Evolutionary conservation across 1,284 basidiomycete species (phyloP), one percentile per base, ranked within the genome.

Genomic region (Ceratobasidium sp.): DNA sequence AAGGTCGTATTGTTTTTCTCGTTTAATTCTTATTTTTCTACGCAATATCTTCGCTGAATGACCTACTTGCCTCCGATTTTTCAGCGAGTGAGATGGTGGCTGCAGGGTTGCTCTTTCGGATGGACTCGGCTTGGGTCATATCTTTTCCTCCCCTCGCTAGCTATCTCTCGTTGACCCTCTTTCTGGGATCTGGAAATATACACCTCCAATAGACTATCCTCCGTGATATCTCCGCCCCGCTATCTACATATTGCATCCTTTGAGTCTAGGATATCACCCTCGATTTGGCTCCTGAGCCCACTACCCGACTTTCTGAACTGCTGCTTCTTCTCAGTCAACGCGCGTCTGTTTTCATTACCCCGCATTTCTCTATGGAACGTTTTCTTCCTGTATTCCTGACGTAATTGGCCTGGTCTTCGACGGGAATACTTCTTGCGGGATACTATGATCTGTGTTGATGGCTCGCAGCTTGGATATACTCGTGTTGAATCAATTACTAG

Each of bases 21-120:
- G 26, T 10, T 44, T 13, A 9, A 67, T 13, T 26, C 40, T 62
- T 62, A 23, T 33, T 20, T 15, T 40, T n/a, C 33, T 67, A 26
- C 67, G 67, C 67, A 33, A 48, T 54, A 56, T 56, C 40, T 7
- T 69, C 67, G 67, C 67, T 38, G 33, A 23, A 69, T 56, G 50
- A 40, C 15, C 12, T n/a, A 33, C 28, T 6, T 50, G 15, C 7
- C 52, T 56, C 67, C 67, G 67, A 69, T 17, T 23, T 69, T 69
- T 40, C 17, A 4, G 67, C 67, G 67, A 40, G 33, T 62, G 20
- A 62, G 40, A 20, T 42, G 6, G 33, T 62, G 61, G 33, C 61
- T 40, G 33, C 33, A n/a, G 20, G 33, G 20, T 62, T 3, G 15
- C 61, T 62, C 33, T 13, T 20, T 62, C 61, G 61, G 61, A 40